Base-by-base conservation (phyloP, 768 basidiomycete genomes). In the Inosperma sp. region DNA sequence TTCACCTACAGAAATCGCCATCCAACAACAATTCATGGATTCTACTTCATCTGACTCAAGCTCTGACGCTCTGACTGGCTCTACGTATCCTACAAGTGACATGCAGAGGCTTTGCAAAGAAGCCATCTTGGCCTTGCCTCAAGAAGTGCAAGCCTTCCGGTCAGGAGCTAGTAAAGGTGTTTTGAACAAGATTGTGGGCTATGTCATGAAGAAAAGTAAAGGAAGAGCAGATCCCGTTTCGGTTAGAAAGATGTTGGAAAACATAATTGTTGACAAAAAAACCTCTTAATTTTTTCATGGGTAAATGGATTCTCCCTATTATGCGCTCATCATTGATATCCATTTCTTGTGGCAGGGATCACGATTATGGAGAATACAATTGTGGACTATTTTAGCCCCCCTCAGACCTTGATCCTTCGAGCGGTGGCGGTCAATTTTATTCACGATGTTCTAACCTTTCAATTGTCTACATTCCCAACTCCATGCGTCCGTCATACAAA, bases 171-270 rank as follows among this genome's bases (percentile, higher is more conserved):
- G 86, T 47, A 68, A 67, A n/a, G 86, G 84, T 52, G 90, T 90
- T 5, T 56, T 93, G 31, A 88, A 88, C 70, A 84, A 85, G 54
- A 74, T 97, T 36, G 74, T 94, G 1, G 93, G 93, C 0, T 75
- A 80, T 58, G 88, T 95, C 23, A 93, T 97, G 89, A 85, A 83
- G 65, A 65, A 78, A 43, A 88, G 83, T 55, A 72, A 80, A 51
- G 95, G 95, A 13, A 77, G 81, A 37, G 90, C 85, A 12, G 84
- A 95, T 67, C 88, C 92, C 1, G 73, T 75, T 50, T 70, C 71
- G 22, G 81, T 79, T 16, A 79, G 70, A 59, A 67, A 63, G 23
- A 67, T 74, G 53, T 58, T 95, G 35, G 70, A 75, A 47, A 70
- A 72, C 48, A 56, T 83, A 44, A 68, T 84, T 25, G 21, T 60